Evolutionary conservation across 441 rosid species (phyloP), one percentile per base, ranked within the genome.

Genomic region (Kokia cookei): DNA sequence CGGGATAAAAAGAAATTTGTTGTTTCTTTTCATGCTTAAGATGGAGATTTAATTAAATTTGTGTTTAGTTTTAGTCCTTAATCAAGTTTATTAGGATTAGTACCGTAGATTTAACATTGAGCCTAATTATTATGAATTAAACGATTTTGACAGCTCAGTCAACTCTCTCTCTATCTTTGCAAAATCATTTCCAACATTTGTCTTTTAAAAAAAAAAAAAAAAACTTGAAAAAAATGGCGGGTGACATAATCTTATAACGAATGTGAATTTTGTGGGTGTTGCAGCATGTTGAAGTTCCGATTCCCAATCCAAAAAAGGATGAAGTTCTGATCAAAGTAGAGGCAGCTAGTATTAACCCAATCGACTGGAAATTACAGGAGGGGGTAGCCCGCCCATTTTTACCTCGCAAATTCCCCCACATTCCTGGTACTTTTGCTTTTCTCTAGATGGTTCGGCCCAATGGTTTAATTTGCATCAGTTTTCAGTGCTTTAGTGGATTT

Each of bases 281-380:
- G 78, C 83, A 89, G 93, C 89, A 87, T 74, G 90, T 84, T 19
- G 83, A 89, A 69, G 83, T 83, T n/a, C 81, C 87, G 1, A 75
- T 80, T 58, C 88, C 89, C 7, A 37, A 45, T 42, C 82, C 86
- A 2, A 69, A 76, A 3, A 71, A 82, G 43, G 82, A 74, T 60
- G 90, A 89, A 65, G 65, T 84, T 42, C 78, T 89, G 77, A 15
- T 89, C 35, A 89, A 79, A 74, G 5, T 84, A 15, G 90, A 83
- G 76, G 93, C 89, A 1, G 45, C 71, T 64, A 75, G 77, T 77
- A 35, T 89, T 9, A 86, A 89, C 74, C 90, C 93, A 2, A 73
- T 82, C 17, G 91, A 87, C 71, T 86, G 87, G 90, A 89, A 84
- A 76, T 69, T 77, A 0, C 91, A 83, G 71, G 82, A 89, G 71